Conservation (phyloP, 345 rosid species). For the Ceriops tagal region DNA sequence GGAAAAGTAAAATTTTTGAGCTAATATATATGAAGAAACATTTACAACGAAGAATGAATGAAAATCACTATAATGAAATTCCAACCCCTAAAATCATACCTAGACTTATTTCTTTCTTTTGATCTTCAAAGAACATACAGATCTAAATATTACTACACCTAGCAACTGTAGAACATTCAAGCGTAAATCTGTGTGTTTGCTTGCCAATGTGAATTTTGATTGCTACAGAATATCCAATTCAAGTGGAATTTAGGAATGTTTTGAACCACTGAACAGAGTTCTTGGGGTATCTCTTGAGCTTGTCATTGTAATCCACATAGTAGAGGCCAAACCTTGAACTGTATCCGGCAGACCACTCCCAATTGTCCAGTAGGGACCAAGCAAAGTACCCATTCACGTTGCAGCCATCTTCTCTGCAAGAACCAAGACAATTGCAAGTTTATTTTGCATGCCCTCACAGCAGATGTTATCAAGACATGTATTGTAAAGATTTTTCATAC, state of each 20-base stretch:
- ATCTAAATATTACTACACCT: too few species aligned
- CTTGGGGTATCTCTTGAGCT: conserved; percentile 85
- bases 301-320: conserved; percentile 76
- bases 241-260: conserved; percentile 53
- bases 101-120: not conserved
- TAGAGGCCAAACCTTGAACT: conserved; percentile 88
- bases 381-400: conserved; percentile 91
- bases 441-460: not conserved
- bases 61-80: not conserved
- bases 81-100: not conserved
- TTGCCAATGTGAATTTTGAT: not conserved
- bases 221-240: not conserved
- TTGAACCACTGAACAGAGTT: conserved; percentile 91
- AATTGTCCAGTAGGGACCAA: conserved; percentile 88
- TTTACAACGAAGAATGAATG: too few species aligned
- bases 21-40: too few species aligned
- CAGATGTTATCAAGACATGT: not conserved
- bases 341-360: conserved; percentile 96
- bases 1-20: too few species aligned
- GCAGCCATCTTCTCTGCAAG: conserved; percentile 84
- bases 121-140: not conserved
- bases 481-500: conserved; percentile 25
- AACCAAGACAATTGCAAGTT: conserved; percentile 6
- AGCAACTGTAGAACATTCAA: not conserved
- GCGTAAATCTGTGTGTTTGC: not conserved